Conservation (phyloP, 2,329 filamentous ascomycete species). For the Claviceps sp. region DNA sequence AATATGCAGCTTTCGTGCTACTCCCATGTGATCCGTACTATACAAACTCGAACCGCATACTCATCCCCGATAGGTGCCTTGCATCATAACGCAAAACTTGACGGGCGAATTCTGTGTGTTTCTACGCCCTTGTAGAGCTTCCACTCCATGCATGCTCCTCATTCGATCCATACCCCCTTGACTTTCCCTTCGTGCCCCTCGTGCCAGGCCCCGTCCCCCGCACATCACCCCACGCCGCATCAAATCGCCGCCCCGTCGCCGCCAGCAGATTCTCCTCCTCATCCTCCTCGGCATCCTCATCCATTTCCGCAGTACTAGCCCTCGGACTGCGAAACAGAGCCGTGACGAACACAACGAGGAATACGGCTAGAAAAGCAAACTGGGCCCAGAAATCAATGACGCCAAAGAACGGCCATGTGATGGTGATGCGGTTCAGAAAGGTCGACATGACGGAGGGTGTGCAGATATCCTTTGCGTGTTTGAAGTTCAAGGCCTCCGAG, state of each 20-base stretch:
- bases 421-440: slow-evolving; percentile 80
- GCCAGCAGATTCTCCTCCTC: slow-evolving; percentile 89
- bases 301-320: slow-evolving; percentile 62
- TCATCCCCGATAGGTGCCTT: too few relatives aligned
- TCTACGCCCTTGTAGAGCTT: slow-evolving; percentile 1
- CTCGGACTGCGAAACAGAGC: slow-evolving; percentile 69
- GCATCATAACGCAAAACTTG: too few relatives aligned
- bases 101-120: not conserved
- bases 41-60: too few relatives aligned
- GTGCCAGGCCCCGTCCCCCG: slow-evolving; percentile 75
- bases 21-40: too few relatives aligned
- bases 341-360: slow-evolving; percentile 67
- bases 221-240: slow-evolving; percentile 81
- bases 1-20: too few relatives aligned
- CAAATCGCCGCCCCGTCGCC: slow-evolving; percentile 67
- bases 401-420: slow-evolving; percentile 94
- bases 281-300: slow-evolving; percentile 80
- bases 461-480: slow-evolving; percentile 67
- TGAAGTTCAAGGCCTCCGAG: slow-evolving; percentile 59
- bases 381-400: slow-evolving; percentile 92
- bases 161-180: slow-evolving; percentile 10
- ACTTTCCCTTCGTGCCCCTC: slow-evolving; percentile 53
- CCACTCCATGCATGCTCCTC: slow-evolving; percentile 6
- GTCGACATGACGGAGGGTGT: slow-evolving; percentile 85
- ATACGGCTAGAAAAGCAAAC: slow-evolving; percentile 77